Base-by-base conservation (phyloP, 2,329 filamentous ascomycete genomes). In the Epichloe gansuensis region DNA sequence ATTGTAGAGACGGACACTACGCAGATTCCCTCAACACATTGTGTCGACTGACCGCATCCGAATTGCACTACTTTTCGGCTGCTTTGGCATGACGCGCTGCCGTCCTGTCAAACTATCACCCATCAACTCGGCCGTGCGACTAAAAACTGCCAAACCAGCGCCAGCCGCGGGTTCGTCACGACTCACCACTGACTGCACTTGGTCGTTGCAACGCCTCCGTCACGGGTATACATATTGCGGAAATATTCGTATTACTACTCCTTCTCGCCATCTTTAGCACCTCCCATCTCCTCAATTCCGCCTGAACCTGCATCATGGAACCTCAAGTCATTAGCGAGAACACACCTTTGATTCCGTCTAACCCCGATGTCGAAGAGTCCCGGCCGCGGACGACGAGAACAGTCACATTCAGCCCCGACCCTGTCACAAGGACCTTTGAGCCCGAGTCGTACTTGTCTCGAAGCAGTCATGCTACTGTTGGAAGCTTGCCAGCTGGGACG, bases 361-460 rank as follows among this genome's bases (percentile, higher is more conserved):
- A 42, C 12, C 48, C 44, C 7, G n/a, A 45, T 21, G 61, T 61
- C n/a, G 53, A 63, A 42, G 62, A 66, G 39, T 50, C 55, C 41
- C 72, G 72, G 17, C 66, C 71, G 11, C 74, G 71, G 55, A 71
- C 74, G 15, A 61, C 72, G 49, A 79, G 85, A 57, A 86, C 74
- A 59, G 87, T 91, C 61, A 89, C 85, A 13, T 90, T 91, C 73
- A 87, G 87, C 63, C 77, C 84, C 4, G 82, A 84, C 56, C 79
- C 81, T 39, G 76, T 82, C 45, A 74, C 77, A n/a, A 74, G 76
- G 56, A 81, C 79, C 17, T 76, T 82, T 60, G 77, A 79, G 58
- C 73, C 75, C 21, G 72, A 74, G 44, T 60, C 71, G 15, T 60
- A 60, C 13, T 59, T 62, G 41, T 51, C 46, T 56, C 58, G 46